Base-by-base conservation (phyloP, 257 asterid species). In the Lantana camara region DNA sequence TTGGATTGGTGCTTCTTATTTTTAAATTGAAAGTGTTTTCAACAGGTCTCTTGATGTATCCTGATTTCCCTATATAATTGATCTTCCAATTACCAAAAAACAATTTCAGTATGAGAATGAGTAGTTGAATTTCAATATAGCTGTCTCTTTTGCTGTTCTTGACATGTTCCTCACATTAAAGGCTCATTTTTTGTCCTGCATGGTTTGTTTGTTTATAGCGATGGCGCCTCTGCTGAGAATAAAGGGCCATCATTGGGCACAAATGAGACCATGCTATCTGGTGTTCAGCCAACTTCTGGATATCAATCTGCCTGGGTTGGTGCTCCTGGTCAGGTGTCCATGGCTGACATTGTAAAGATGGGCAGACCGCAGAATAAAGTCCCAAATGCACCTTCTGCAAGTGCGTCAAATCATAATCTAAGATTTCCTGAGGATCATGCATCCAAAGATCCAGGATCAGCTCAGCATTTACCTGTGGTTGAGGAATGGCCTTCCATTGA, bases 311-410 rank as follows among this genome's bases (percentile, higher is more conserved):
- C 90, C 51, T 88, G 96, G 97, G 75, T 44, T 19, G 90, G 91
- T 59, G 77, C 73, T 71, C 85, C 95, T 5, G 95, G 99, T 74
- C 95, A 88, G 77, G 80, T 85, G 27, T 85, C 99, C 60, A 88
- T 94, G 99, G 97, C 96, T 35, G 96, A 94, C 79, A 84, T 94
- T 75, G 96, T 94, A 83, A 94, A 94, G 90, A 90, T 81, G 99
- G 99, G 99, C 42, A 81, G 76, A 71, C 96, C 95, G 10, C 86
- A 70, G 1, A 79, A 68, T 73, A 89, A 73, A 63, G 72, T 68
- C 34, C 32, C 81, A 3, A 64, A 57, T 75, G 75, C 62, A 34
- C 64, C 74, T 69, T 58, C 83, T 54, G 49, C 75, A 29, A 69
- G 68, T 41, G 60, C 76, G 11, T 45, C 77, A 44, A 73, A 75